A percentile compares a stretch with the other conserved stretches of the same genome.
Conservation (phyloP, 2,329 filamentous ascomycete genomes). For the Reticulascus tulasneorum region DNA sequence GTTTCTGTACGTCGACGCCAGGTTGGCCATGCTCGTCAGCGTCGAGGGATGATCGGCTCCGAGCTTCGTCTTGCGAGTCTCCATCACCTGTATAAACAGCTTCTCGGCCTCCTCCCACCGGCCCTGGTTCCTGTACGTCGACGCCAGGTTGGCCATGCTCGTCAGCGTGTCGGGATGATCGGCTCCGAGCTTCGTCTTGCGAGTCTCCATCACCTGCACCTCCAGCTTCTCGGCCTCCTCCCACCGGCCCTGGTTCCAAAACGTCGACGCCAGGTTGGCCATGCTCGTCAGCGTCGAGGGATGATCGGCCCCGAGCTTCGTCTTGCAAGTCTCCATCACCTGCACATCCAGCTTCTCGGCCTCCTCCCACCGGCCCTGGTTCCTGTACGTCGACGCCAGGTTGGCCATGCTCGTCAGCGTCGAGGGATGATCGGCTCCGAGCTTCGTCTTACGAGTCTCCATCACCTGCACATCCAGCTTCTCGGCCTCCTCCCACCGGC, state of each 20-base stretch:
- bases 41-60: slow-evolving; percentile 6
- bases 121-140: slow-evolving; percentile 5
- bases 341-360: slow-evolving; percentile 5
- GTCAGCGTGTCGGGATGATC: slow-evolving; percentile 8
- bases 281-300: slow-evolving; percentile 1
- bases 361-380: slow-evolving; percentile 9
- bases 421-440: too few species aligned
- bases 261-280: not conserved
- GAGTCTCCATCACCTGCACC: slow-evolving; percentile 8
- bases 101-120: slow-evolving; percentile 12
- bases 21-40: not conserved
- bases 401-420: slow-evolving; percentile 6
- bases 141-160: slow-evolving; percentile 8
- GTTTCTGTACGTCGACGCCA: slow-evolving; percentile 3
- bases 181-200: not conserved
- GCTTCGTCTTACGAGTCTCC: too few species aligned
- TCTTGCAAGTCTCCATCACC: slow-evolving; percentile 5
- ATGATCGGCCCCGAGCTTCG: slow-evolving; percentile 6
- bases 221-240: slow-evolving; percentile 6
- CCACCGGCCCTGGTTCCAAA: slow-evolving; percentile 2
- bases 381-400: slow-evolving; percentile 3
- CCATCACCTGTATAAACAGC: slow-evolving; percentile 6
- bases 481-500: too few species aligned
- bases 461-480: too few species aligned
- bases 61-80: slow-evolving; percentile 7